Base-by-base conservation (phyloP, 352 stramenopile genomes). In the Phytophthora cactorum region DNA sequence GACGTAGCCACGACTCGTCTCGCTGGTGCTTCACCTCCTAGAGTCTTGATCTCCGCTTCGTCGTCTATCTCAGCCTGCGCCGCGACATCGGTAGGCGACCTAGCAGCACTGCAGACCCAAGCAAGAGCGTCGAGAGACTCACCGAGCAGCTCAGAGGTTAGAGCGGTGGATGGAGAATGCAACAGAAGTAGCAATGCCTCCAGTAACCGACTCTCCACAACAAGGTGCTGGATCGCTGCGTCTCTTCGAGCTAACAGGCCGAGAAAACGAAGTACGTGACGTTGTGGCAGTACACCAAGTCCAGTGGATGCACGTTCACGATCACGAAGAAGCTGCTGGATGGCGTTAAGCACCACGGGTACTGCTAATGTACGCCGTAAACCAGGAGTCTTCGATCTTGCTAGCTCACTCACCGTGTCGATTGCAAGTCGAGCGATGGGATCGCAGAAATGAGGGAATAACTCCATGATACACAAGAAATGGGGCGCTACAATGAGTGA, bases 141-240 rank as follows among this genome's bases (percentile, higher is more conserved):
- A n/a, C 54, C 67, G 4, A 91, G 63, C 0, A 92, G 44, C 5
- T 82, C 60, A 11, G 53, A 39, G 39, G 83, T 70, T 1, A 84
- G 41, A 2, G 70, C 52, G 0, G 72, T 77, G 3, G 78, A 54
- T 2, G 81, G 71, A 1, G 77, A 85, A n/a, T 89, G 79, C n/a
- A 88, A 41, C 15, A 91, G 47, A 3, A 77, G 32, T 17, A 88
- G 28, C 4, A 84, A 65, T 2, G 73, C 74, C 15, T 90, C 81
- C 9, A 91, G 58, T 41, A 92, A 57, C 28, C 75, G 70, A 51
- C 75, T 86, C 47, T 92, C 82, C 14, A 82, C 53, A 1, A 90
- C 70, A 5, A 91, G 53, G 2, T 76, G 60, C 61, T 92, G 84
- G 2, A 84, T 68, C 31, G 49, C 43, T 4, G 68, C 49, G 39